Percentiles rank a stretch among this genome's conserved stretches.
Evolutionary conservation across 768 basidiomycete genomes (phyloP).

Genomic region (Chalciporus piperatus): DNA sequence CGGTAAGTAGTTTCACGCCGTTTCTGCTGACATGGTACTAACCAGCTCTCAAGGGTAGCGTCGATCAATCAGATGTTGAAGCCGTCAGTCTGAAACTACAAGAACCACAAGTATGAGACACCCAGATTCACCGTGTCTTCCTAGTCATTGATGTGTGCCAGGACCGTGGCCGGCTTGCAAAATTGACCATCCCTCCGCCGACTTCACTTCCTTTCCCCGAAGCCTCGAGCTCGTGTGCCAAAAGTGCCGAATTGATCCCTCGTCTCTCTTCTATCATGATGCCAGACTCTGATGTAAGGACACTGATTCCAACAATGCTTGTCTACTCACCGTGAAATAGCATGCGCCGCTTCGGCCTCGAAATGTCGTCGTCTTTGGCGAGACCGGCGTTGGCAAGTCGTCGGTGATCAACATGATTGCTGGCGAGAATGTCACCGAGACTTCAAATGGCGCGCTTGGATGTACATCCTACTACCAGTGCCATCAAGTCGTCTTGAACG

Average conservation of each 20-base stretch:
- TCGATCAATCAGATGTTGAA: conserved; percentile 2
- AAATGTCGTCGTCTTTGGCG: conserved; percentile 42
- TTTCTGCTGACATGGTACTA: not conserved
- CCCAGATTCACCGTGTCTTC: not conserved
- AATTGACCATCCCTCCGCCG: conserved; percentile 9
- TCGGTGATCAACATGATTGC: conserved; percentile 41
- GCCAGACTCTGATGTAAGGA: conserved; percentile 7
- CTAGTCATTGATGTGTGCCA: conserved; percentile 3
- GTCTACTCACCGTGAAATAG: conserved; percentile 1
- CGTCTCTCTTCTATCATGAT: conserved; percentile 9
- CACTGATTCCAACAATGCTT: too few relatives aligned
- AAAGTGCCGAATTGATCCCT: conserved; percentile 9
- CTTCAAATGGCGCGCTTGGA: conserved; percentile 31
- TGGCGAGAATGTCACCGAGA: conserved; percentile 22
- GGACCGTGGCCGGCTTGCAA: conserved; percentile 11
- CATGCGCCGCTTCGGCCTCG: conserved; percentile 4
- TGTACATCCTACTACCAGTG: conserved; percentile 32
- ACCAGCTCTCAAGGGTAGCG: conserved; percentile 6
- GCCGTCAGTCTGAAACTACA: not conserved
- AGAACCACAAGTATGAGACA: conserved; percentile 2
- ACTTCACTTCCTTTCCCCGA: not conserved
- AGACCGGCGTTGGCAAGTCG: conserved; percentile 40
- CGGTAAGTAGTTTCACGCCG: conserved; percentile 4
- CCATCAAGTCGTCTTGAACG: conserved; percentile 23
- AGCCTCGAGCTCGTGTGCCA: conserved; percentile 1